phyloP scores from a whole-genome alignment of 768 basidiomycete genomes.

The Mycena olivaceomarginata region DNA sequence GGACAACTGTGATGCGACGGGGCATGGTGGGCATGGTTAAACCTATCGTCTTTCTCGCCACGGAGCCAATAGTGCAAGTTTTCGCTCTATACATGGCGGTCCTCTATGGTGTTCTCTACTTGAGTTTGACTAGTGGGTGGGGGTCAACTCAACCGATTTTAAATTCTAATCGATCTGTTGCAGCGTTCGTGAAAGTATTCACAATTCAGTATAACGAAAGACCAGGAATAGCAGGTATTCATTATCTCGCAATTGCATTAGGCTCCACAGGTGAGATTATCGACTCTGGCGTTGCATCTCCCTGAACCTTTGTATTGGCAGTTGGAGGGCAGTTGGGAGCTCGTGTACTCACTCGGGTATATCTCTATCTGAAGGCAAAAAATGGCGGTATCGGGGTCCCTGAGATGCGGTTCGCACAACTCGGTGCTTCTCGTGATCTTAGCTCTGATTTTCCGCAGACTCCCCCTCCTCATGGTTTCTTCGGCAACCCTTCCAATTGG shows the following conservation, averaged over 20 bases:
- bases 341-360: constrained; percentile 67
- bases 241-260: constrained; percentile 78
- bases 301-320: constrained; percentile 25
- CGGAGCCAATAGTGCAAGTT: no score
- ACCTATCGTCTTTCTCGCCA: no score
- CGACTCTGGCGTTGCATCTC: constrained; percentile 39
- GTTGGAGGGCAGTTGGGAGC: constrained; percentile 65
- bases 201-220: constrained; percentile 67
- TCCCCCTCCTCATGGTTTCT: constrained; percentile 38
- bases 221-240: constrained; percentile 73
- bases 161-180: no score
- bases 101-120: no score
- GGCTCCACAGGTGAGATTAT: constrained; percentile 67
- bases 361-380: constrained; percentile 63
- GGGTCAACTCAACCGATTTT: no score
- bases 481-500: no score
- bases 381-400: constrained; percentile 74
- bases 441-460: constrained; percentile 41
- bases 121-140: no score
- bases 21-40: no score
- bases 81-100: no score
- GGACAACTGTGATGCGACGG: no score
- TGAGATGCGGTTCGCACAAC: constrained; percentile 64
- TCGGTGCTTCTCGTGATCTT: constrained; percentile 9
- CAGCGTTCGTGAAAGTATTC: constrained; percentile 75